Base-by-base conservation (phyloP, 2,329 filamentous ascomycete genomes). In the Claviceps pazoutovae region DNA sequence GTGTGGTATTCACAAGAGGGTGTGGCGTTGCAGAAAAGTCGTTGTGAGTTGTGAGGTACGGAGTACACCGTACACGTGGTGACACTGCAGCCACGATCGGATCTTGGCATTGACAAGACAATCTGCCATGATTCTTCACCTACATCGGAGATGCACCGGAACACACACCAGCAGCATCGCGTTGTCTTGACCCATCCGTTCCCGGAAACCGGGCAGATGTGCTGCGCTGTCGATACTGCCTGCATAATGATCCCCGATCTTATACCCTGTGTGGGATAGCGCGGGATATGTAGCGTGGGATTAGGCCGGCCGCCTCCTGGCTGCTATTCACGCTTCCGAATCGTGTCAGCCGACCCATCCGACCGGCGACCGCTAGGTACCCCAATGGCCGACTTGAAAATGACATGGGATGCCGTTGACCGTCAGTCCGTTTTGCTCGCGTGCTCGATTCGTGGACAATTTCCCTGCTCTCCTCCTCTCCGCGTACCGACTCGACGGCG, bases 371-470 rank as follows among this genome's bases (percentile, higher is more conserved):
- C 26, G 17, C 34, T 13, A 34, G 4, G 30, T 11, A 3, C 19
- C 21, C 47, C 9, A 21, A 49, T 34, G 37, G 47, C 47, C 42
- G 46, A 26, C 23, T 39, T 26, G 11, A 7, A 26, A 48, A 19
- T 26, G 36, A 48, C 46, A 38, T 47, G n/a, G 48, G 48, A 49
- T 49, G 48, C 16, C 23, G n/a, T 49, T 14, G 17, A 48, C 26
- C 30, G 3, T 47, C 6, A 36, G 14, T 38, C 37, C 7, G 30
- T 34, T 34, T 34, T 34, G 30, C 30, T 34, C 30, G 30, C 30
- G 30, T 34, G 30, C 30, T 34, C 30, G 30, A 34, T 34, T 34
- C 30, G 30, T 34, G 30, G 30, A 30, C 30, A 9, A 30, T 30
- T 30, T 30, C 30, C 8, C 30, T 11, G 30, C 30, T 36, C 9